Base-by-base conservation (phyloP, 768 basidiomycete species). In the Chalciporus piperatus region DNA sequence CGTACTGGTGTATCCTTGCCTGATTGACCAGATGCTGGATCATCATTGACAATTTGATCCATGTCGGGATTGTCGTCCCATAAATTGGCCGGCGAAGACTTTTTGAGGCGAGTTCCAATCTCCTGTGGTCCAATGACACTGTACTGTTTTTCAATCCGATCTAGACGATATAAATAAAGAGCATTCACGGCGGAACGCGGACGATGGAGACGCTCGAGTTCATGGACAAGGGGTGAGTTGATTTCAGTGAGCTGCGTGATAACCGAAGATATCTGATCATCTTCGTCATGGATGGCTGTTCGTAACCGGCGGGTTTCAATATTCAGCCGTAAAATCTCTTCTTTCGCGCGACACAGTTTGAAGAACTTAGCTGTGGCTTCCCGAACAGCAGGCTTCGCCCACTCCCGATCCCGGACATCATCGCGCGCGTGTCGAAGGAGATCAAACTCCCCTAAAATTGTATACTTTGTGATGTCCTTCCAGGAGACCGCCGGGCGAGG, bases 271-370 rank as follows among this genome's bases (percentile, higher is more conserved):
- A 48, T 28, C 19, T 45, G 30, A 20, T 38, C 17, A 30, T 66
- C 62, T 32, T 69, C 63, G 30, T 63, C 17, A 32, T 53, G 48
- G 48, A 56, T 52, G 16, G 44, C 59, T 35, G 51, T 45, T 41
- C 14, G 54, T 16, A 70, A 50, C 1, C 59, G 50, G 11, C 37
- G 33, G 7, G 64, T 54, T 50, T 70, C 64, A 8, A 70, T 42
- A 40, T 68, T 61, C 14, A 65, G 49, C 4, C 54, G 56, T 1
- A 17, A 22, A 14, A 71, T 56, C 48, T 70, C 69, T 46, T 70
- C 65, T 5, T 48, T 39, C 0, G 67, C 65, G 25, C 48, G 57
- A 30, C 50, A 35, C 27, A 68, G 20, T 23, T 62, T 63, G 52
- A 65, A 65, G 41, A 63, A 57, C 19, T 61, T 57, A 11, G 49